Percentiles rank a stretch among this genome's conserved stretches.
Evolutionary conservation across 345 rosid species (phyloP).

Genomic region (Populus alba): DNA sequence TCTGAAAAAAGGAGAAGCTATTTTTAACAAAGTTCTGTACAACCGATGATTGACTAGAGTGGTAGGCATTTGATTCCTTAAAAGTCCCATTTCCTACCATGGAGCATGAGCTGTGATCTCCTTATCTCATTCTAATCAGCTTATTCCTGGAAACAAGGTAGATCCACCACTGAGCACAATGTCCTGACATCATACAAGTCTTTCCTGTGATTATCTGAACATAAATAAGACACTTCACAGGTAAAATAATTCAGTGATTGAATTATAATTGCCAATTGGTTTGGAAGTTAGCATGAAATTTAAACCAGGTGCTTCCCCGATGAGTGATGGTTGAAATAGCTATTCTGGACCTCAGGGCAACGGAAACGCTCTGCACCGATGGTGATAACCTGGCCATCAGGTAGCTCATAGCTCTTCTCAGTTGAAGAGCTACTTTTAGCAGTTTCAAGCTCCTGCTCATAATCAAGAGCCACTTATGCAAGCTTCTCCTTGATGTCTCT

Average conservation of each 20-base stretch:
- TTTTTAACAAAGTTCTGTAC: neutral
- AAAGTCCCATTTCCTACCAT: no score
- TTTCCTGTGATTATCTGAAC: no score
- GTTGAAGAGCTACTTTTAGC: constrained; percentile 38
- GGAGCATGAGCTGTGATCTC: neutral
- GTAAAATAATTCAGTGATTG: no score
- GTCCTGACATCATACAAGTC: neutral
- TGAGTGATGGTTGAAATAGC: constrained; percentile 36
- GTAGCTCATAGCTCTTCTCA: constrained; percentile 34
- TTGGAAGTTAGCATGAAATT: no score
- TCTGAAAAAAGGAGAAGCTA: neutral
- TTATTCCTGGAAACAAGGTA: neutral
- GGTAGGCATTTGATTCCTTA: neutral
- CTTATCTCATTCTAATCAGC: neutral
- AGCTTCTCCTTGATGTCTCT: neutral
- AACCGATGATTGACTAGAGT: neutral
- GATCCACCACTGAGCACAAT: constrained; percentile 3
- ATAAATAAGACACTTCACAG: no score
- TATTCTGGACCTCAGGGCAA: constrained; percentile 40
- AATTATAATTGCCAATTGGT: no score
- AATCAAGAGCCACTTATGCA: constrained; percentile 21
- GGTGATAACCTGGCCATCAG: constrained; percentile 16
- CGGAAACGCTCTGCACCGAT: constrained; percentile 38
- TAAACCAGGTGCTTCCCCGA: constrained; percentile 44
- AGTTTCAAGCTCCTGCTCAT: constrained; percentile 37